Base-by-base conservation (phyloP, 352 stramenopile species). In the Blastocystis sp. region DNA sequence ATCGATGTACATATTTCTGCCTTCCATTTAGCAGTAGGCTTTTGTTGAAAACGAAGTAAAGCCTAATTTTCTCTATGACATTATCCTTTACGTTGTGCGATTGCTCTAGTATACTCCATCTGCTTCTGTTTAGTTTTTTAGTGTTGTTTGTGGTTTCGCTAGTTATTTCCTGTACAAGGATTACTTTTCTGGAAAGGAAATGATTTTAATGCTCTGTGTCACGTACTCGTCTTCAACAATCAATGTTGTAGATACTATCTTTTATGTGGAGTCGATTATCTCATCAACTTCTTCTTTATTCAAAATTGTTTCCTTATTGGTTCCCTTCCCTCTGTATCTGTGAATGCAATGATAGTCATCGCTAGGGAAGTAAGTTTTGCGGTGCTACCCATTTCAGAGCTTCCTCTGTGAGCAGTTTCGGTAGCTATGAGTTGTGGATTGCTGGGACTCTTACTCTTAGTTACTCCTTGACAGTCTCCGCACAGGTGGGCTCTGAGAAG, bases 121-220 rank as follows among this genome's bases (percentile, higher is more conserved):
- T 20, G 34, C 11, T 39, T 11, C 2, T 65, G 2, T 6, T 11
- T 85, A 37, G 69, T 11, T 20, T 24, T 68, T 18, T 53, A 85
- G 73, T 62, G 73, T 47, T 9, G n/a, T 30, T 65, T 85, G 73
- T 45, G 73, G 47, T 5, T 85, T 85, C 68, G 73, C 55, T 43
- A 39, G 26, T 30, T 85, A 85, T 53, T 85, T 85, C 73, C 20
- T 53, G 1, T 85, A 85, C 50, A 85, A 85, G 54, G 73, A 85
- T n/a, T 85, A 68, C 53, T 85, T 68, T 47, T 34, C 16, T 16
- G 53, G 50, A 43, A 85, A 68, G 43, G 73, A 68, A 30, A 85
- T 66, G 73, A 65, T 85, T 16, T 39, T 62, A 2, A 65, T 66
- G 53, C 20, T 85, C 18, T 68, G 73, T 30, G 30, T 47, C 30